Evolutionary conservation across 1,284 basidiomycete genomes (phyloP), one percentile per base, ranked within the genome.

Genomic region (Boletus sp.): DNA sequence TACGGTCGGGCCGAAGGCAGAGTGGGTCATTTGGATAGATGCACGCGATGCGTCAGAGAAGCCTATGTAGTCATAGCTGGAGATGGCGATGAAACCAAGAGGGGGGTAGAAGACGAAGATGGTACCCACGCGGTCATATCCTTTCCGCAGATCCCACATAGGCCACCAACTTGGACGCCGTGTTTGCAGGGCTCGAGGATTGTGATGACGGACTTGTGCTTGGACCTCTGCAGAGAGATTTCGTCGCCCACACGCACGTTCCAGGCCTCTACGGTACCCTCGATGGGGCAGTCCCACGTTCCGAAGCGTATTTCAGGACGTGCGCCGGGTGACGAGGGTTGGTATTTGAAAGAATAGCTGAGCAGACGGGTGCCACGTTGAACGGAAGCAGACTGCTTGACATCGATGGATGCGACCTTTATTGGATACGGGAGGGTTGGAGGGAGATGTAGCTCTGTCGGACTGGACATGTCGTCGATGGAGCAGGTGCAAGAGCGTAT

Each of bases 131-230:
- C 82, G 39, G 91, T 94, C 75, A 98, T 83, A 59, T 96, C 92
- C 68, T 89, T 91, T 32, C 94, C 94, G 65, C 94, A 99, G 26
- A 95, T 68, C 2, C 89, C 93, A 65, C 94, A 99, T 51, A 98
- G 77, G 1, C 95, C 95, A 32, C 85, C 84, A 50, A 95, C 76
- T 68, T 97, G 94, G 57, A 95, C 85, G 41, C 90, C 90, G 69
- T 99, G 94, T 44, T 89, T 91, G 72, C 94, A 99, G 16, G 90
- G 87, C 66, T 95, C 92, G 41, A 80, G 70, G 54, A 95, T 72
- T 37, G 77, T 70, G 20, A 92, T 69, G 45, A 82, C 77, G 2
- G 85, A 74, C 47, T 70, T 76, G 34, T 78, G 76, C 54, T 71
- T 76, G 16, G 81, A 81, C 56, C 66, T 74, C 48, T 75, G 72